Evolutionary conservation across 2,329 filamentous ascomycete genomes (phyloP).

Genomic region (Fonsecaea monophora): DNA sequence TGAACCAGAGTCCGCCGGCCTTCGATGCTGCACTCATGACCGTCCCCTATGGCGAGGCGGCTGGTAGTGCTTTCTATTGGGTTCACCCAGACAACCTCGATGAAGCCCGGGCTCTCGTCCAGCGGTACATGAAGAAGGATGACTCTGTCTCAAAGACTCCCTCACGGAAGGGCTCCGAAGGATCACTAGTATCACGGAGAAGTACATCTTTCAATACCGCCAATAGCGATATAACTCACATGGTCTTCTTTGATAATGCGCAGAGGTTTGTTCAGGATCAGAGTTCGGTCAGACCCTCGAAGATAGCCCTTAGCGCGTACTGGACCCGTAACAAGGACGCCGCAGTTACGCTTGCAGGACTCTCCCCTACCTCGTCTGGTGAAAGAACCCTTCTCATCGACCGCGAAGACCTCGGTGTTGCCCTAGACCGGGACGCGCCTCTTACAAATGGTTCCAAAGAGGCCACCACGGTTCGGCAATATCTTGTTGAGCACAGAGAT

Average conservation of each 20-base stretch:
- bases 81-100: slow-evolving; percentile 62
- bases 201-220: slow-evolving; percentile 7
- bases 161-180: slow-evolving; percentile 38
- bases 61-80: slow-evolving; percentile 60
- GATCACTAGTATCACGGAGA: slow-evolving; percentile 16
- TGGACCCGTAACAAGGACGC: slow-evolving; percentile 38
- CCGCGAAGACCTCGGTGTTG: slow-evolving; percentile 33
- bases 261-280: slow-evolving; percentile 51
- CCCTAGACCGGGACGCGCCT: slow-evolving; percentile 26
- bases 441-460: slow-evolving; percentile 24
- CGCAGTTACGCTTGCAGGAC: slow-evolving; percentile 40
- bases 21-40: slow-evolving; percentile 59
- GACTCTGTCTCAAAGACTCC: slow-evolving; percentile 23
- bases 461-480: slow-evolving; percentile 39
- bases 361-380: slow-evolving; percentile 31
- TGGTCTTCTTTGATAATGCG: slow-evolving; percentile 57
- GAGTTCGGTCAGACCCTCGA: slow-evolving; percentile 37
- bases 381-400: slow-evolving; percentile 31
- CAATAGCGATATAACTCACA: slow-evolving; percentile 46
- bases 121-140: slow-evolving; percentile 57
- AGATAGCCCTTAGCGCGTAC: slow-evolving; percentile 37
- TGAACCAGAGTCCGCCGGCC: slow-evolving; percentile 52
- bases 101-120: slow-evolving; percentile 59
- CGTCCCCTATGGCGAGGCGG: slow-evolving; percentile 54
- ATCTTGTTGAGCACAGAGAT: slow-evolving; percentile 53